These are phyloP conservation scores for Pisolithus sp. DNA, from an alignment of 768 basidiomycete genomes.

Conservation along the genomic window DNA sequence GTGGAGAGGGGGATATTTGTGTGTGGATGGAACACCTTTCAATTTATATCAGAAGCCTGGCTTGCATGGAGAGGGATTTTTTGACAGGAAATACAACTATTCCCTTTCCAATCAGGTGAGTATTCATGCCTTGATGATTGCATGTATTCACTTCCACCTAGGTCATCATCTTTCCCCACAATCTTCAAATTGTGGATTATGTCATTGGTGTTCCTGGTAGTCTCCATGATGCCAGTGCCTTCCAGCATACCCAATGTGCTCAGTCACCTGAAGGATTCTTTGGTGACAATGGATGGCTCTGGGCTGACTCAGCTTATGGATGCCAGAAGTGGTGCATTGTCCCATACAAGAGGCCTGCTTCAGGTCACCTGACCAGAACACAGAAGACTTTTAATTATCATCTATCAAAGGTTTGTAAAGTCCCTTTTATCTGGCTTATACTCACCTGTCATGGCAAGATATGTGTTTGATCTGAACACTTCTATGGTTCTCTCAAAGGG, in stretches of 20 bases:
- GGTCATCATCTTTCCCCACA: slow-evolving; percentile 5
- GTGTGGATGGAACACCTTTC: neutral
- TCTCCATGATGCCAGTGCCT: slow-evolving; percentile 6
- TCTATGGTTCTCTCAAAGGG: slow-evolving; percentile 10
- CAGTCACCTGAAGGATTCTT: neutral
- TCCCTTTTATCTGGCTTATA: neutral
- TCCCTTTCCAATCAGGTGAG: slow-evolving; percentile 14
- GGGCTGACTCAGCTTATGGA: slow-evolving; percentile 5
- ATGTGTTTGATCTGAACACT: slow-evolving; percentile 1
- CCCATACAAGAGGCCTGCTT: slow-evolving; percentile 18
- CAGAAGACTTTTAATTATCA: slow-evolving; percentile 15
- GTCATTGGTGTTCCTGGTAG: slow-evolving; percentile 7
- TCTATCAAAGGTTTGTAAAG: slow-evolving; percentile 7
- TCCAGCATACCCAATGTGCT: neutral
- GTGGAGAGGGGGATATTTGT: slow-evolving; percentile 3
- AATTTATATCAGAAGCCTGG: slow-evolving; percentile 3
- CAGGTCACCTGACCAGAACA: slow-evolving; percentile 7
- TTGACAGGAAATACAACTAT: slow-evolving; percentile 15
- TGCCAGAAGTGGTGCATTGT: slow-evolving; percentile 14
- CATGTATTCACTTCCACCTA: neutral
- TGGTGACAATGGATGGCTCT: slow-evolving; percentile 8
- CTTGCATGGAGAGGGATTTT: slow-evolving; percentile 8
- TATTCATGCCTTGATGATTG: neutral
- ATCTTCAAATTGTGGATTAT: slow-evolving; percentile 8
- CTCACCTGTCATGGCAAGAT: slow-evolving; percentile 2